Base-by-base conservation (phyloP, 179 eudicot genomes). In the Pouteria campechiana region DNA sequence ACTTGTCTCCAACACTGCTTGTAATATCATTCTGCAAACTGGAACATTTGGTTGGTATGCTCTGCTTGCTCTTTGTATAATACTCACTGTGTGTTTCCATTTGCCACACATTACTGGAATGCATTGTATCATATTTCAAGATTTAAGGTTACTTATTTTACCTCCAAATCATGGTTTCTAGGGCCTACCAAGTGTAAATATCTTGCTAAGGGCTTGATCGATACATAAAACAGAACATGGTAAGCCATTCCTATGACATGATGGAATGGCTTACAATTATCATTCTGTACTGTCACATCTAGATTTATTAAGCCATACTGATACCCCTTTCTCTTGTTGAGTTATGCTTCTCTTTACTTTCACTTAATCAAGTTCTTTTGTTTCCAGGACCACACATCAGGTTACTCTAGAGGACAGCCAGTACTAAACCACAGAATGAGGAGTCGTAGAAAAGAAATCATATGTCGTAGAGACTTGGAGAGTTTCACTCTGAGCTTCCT, bases 351-450 rank as follows among this genome's bases (percentile, higher is more conserved):
- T 18, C 28, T 15, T 25, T 25, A 32, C 22, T 36, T 25, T 35
- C 30, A 41, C 30, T 52, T 60, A 23, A 41, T 15, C 25, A 37
- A 17, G 61, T 30, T 35, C 33, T 32, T 52, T 63, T 65, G 42
- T 61, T 23, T 46, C 65, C 73, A 90, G 98, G 94, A 87, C 60
- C 78, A 75, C 49, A 74, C 96, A 75, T 70, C 79, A 46, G 98
- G 87, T 64, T 72, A 78, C n/a, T n/a, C n/a, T 22, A 69, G 98
- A 44, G 98, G 98, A 43, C 61, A 70, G 44, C 61, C 64, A 60
- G 70, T 71, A 30, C 75, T 90, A 38, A 46, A 64, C 32, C 98
- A 87, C 47, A 64, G 80, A 52, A 63, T 58, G 68, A 82, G 98
- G 65, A 75, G 38, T 42, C 28, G 55, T n/a, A 74, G 44, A 61